Evolutionary conservation across 441 rosid species (phyloP), one percentile per base, ranked within the genome.

Genomic region (Raphanus hybrid): DNA sequence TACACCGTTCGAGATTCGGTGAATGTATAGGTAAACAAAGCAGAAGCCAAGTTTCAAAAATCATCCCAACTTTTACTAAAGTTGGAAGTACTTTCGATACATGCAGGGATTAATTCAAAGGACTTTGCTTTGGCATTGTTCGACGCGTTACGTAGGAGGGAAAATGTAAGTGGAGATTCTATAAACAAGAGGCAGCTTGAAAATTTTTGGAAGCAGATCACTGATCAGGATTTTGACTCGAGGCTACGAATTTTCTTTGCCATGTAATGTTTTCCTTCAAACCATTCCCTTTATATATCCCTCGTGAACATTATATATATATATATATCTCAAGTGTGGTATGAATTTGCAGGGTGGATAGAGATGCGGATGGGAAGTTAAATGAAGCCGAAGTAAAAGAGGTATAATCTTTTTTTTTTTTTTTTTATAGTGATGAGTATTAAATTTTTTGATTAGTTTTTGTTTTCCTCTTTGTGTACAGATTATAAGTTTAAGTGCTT

Each of bases 211-310:
- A 85, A 86, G 32, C 86, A 85, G 73, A 86, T 89, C 67, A 79
- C 88, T 48, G 73, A 87, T 70, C 86, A 83, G 59, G 84, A 88
- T 79, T 87, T 87, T 45, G 89, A 87, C 67, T 82, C 89, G 0
- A 86, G 90, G 81, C 89, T 89, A 9, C 80, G 78, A 63, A 82
- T 80, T 81, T 89, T 89, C 85, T 89, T 89, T 4, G 89, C 80
- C 78, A 84, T 89, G 92, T 87, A 87, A 74, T 69, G 50, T 59
- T 57, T 35, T 48, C 52, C 52, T 29, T 57, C 6, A 69, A 52
- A 29, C 32, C 45, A 23, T 72, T 43, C 26, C 23, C 54, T 15
- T 27, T 10, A 27, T 9, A 61, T 66, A 41, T 26, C 14, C 3
- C 9, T 54, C 2, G 12, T 41, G 48, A 41, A 41, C 8, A 23